A percentile compares a stretch with the other conserved stretches of the same genome.
Conservation (phyloP, 768 basidiomycete species). For the Xanthoconium stramineum region DNA sequence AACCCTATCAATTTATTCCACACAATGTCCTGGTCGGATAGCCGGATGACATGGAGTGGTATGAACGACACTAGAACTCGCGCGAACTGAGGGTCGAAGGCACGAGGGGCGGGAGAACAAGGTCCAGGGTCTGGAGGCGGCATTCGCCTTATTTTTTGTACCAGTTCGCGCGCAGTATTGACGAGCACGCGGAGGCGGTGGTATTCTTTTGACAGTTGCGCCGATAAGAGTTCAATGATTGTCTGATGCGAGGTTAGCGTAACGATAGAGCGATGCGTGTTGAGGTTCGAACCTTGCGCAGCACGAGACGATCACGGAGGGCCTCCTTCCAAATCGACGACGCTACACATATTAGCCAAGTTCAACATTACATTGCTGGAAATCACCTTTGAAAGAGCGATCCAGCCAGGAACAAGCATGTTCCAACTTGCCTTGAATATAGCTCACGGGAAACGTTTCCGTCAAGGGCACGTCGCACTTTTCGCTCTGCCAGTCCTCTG, state of each 20-base stretch:
- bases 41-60: constrained; percentile 59
- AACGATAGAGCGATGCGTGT: neutral
- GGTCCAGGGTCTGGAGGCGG: constrained; percentile 37
- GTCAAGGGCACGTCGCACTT: constrained; percentile 79
- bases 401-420: constrained; percentile 61
- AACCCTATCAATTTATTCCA: constrained; percentile 51
- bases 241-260: constrained; percentile 19
- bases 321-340: constrained; percentile 48
- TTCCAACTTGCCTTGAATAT: constrained; percentile 54
- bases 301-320: constrained; percentile 47
- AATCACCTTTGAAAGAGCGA: constrained; percentile 40
- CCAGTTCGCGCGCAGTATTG: constrained; percentile 14
- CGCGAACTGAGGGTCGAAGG: constrained; percentile 66
- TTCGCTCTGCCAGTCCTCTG: constrained; percentile 88
- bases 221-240: constrained; percentile 24
- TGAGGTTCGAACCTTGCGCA: constrained; percentile 51
- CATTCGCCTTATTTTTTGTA: constrained; percentile 17
- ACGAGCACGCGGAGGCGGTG: constrained; percentile 17
- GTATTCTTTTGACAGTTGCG: constrained; percentile 27
- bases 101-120: constrained; percentile 47
- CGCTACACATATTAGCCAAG: constrained; percentile 33
- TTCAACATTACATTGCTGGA: neutral
- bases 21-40: constrained; percentile 46
- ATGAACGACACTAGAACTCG: constrained; percentile 66
- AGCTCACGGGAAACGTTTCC: constrained; percentile 56